Percentiles rank a stretch among this genome's conserved stretches.
These are phyloP conservation scores for Warburgia ugandensis DNA, from an alignment of 164 flowering plant species.

Conservation along the genomic window DNA sequence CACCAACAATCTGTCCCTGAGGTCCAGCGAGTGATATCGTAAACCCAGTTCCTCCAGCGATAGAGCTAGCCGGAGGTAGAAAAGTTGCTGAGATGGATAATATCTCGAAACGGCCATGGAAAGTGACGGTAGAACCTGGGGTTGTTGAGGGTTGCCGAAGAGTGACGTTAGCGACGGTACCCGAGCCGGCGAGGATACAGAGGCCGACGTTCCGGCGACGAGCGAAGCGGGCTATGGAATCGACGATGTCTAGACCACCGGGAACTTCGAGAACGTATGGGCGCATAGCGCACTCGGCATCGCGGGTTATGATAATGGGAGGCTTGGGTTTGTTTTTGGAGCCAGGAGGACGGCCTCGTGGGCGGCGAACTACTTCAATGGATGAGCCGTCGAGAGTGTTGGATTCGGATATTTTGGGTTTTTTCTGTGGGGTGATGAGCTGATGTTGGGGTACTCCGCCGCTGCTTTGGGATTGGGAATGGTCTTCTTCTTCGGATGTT, in stretches of 20 bases:
- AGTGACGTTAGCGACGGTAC: constrained; percentile 63
- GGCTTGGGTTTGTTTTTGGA: constrained; percentile 74
- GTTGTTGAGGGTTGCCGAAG: constrained; percentile 56
- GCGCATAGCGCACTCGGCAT: constrained; percentile 46
- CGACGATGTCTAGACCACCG: constrained; percentile 46
- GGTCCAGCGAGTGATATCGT: constrained; percentile 58
- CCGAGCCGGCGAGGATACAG: constrained; percentile 52
- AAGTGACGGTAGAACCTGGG: constrained; percentile 48
- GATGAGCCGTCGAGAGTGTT: constrained; percentile 52
- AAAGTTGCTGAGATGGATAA: constrained; percentile 61
- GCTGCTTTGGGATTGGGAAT: constrained; percentile 26
- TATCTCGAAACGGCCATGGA: constrained; percentile 69
- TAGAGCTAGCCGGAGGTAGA: constrained; percentile 25
- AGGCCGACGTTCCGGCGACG: constrained; percentile 43
- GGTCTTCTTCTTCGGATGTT: constrained; percentile 39
- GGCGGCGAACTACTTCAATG: constrained; percentile 48
- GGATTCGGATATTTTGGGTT: too few species aligned
- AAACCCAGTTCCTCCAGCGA: constrained; percentile 20
- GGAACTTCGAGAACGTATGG: constrained; percentile 63
- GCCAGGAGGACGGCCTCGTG: constrained; percentile 74
- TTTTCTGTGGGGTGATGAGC: too few species aligned
- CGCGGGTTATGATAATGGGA: constrained; percentile 48
- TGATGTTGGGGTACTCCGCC: constrained; percentile 14
- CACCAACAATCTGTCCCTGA: constrained; percentile 72
- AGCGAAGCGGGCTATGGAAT: constrained; percentile 34